Percentiles rank a stretch among this genome's conserved stretches.
These are phyloP conservation scores for Conticribra guillardii DNA, from an alignment of 108 stramenopile genomes.

Conservation along the genomic window DNA sequence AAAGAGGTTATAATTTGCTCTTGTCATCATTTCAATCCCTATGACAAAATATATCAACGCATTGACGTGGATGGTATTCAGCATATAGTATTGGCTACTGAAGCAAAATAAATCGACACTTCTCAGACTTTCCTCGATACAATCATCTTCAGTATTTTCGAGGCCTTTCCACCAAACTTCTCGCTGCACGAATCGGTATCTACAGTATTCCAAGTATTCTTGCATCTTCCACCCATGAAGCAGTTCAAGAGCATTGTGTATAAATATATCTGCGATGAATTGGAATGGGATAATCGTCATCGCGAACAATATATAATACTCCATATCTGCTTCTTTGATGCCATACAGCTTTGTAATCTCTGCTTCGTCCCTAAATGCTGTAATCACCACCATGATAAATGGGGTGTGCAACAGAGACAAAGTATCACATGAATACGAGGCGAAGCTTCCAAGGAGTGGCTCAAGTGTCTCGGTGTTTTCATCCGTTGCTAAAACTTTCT, in stretches of 20 bases:
- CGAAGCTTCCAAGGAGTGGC: slow-evolving; percentile 72
- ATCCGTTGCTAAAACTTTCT: background rate
- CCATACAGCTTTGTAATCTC: slow-evolving; percentile 75
- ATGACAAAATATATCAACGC: slow-evolving; percentile 80
- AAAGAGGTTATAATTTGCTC: slow-evolving; percentile 75
- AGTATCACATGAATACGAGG: slow-evolving; percentile 67
- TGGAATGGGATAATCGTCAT: slow-evolving; percentile 68
- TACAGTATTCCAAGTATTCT: slow-evolving; percentile 77
- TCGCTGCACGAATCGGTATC: slow-evolving; percentile 75
- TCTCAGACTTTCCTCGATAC: slow-evolving; percentile 75
- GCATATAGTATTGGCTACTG: slow-evolving; percentile 83
- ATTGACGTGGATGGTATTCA: slow-evolving; percentile 74
- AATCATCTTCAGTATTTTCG: slow-evolving; percentile 74
- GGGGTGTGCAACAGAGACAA: slow-evolving; percentile 67
- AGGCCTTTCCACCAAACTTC: slow-evolving; percentile 83
- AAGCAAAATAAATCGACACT: slow-evolving; percentile 87
- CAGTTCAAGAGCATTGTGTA: slow-evolving; percentile 72
- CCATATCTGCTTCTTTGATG: slow-evolving; percentile 85
- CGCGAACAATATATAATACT: slow-evolving; percentile 76
- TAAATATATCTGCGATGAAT: slow-evolving; percentile 72
- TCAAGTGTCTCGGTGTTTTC: slow-evolving; percentile 81
- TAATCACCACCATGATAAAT: slow-evolving; percentile 73
- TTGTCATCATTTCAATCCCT: slow-evolving; percentile 77
- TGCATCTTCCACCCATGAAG: slow-evolving; percentile 89
- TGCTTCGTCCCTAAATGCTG: slow-evolving; percentile 68